A percentile compares a stretch with the other conserved stretches of the same genome.
Evolutionary conservation across 225 moss, liverwort and hornwort species (phyloP).

Genomic region (Bryum argenteum): DNA sequence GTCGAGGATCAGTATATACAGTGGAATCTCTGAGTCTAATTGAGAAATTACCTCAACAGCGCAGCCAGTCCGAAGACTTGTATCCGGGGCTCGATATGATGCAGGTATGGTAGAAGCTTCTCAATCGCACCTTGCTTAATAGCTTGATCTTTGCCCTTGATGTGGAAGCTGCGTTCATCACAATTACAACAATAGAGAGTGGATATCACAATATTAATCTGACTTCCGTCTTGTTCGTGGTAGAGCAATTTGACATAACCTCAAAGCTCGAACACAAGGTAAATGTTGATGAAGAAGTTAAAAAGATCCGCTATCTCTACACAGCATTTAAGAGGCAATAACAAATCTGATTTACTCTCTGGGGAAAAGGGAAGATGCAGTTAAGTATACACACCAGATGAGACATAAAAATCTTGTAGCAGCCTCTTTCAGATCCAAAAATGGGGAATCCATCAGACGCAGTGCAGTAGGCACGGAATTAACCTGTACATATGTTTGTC

Average conservation of each 20-base stretch:
- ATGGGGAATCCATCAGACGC: slow-evolving; percentile 34
- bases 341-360: neutral
- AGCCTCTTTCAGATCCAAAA: slow-evolving; percentile 73
- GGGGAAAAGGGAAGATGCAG: neutral
- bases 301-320: neutral
- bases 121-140: slow-evolving; percentile 51
- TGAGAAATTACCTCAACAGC: slow-evolving; percentile 50
- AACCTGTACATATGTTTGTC: slow-evolving; percentile 26
- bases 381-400: slow-evolving; percentile 41
- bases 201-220: neutral
- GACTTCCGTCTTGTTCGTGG: neutral
- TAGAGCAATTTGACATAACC: neutral
- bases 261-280: neutral
- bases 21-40: neutral
- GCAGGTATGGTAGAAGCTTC: slow-evolving; percentile 45
- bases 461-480: slow-evolving; percentile 43
- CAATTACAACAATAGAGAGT: slow-evolving; percentile 7
- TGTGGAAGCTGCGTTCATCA: slow-evolving; percentile 44
- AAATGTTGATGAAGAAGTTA: neutral
- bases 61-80: slow-evolving; percentile 53
- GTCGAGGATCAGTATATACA: neutral
- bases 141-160: slow-evolving; percentile 60
- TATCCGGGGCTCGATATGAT: slow-evolving; percentile 55
- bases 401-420: slow-evolving; percentile 72
- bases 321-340: neutral